Evolutionary conservation across 352 stramenopile species (phyloP).

Genomic region (Achlya hypogyna): DNA sequence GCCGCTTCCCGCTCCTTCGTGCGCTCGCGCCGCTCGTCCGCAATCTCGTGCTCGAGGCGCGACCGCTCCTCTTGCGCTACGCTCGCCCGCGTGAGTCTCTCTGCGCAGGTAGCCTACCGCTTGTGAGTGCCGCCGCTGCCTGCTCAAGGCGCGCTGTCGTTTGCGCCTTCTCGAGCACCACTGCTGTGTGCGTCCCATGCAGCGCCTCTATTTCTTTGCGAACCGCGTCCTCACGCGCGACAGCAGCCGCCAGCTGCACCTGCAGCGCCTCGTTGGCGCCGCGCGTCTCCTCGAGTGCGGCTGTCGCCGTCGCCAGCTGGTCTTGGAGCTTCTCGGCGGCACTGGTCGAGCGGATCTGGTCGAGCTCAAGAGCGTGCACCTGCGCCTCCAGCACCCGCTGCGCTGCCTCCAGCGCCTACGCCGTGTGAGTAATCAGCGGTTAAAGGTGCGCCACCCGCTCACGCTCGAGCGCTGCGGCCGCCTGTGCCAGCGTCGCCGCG

Average conservation of each 20-base stretch:
- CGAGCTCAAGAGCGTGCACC: slow-evolving; percentile 37
- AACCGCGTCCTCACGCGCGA: slow-evolving; percentile 29
- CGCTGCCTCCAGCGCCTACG: slow-evolving; percentile 26
- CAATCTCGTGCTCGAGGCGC: slow-evolving; percentile 28
- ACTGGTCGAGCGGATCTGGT: slow-evolving; percentile 36
- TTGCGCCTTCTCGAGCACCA: slow-evolving; percentile 50
- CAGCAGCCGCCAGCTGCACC: slow-evolving; percentile 30
- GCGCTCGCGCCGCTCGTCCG: slow-evolving; percentile 28
- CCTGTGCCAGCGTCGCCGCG: not conserved
- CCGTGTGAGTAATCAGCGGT: not conserved
- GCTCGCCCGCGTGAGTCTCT: not conserved
- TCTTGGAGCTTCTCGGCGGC: slow-evolving; percentile 45
- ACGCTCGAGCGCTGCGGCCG: not conserved
- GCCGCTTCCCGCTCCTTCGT: slow-evolving; percentile 45
- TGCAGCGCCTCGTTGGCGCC: slow-evolving; percentile 21
- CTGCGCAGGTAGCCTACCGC: not conserved
- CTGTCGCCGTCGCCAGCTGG: slow-evolving; percentile 33
- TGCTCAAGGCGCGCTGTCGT: slow-evolving; percentile 30
- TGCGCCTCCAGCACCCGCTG: slow-evolving; percentile 27
- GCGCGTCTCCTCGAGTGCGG: slow-evolving; percentile 36
- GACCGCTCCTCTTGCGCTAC: not conserved
- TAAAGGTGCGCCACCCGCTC: not conserved
- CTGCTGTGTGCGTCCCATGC: slow-evolving; percentile 21
- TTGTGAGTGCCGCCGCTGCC: not conserved
- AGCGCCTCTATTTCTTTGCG: slow-evolving; percentile 29